A percentile compares a stretch with the other conserved stretches of the same genome.
Evolutionary conservation across 805 yeast genomes (phyloP).

Genomic region (Yarrowia bubula): DNA sequence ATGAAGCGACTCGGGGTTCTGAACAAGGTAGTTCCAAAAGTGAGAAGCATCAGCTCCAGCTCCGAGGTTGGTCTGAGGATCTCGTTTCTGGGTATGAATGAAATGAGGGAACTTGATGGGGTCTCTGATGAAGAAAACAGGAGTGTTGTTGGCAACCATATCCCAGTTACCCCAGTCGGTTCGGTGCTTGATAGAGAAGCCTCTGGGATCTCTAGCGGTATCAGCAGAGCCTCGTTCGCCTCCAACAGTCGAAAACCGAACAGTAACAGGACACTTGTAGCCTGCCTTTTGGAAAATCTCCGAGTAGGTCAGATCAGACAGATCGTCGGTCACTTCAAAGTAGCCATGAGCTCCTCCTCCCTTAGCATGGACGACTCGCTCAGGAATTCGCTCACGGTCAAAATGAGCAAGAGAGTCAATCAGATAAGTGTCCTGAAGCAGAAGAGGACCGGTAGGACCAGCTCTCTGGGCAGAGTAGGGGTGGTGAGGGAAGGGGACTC

Average conservation of each 20-base stretch:
- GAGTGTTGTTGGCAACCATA: conserved; percentile 83
- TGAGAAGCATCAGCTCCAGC: conserved; percentile 55
- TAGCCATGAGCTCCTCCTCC: conserved; percentile 90
- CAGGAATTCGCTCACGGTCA: conserved; percentile 87
- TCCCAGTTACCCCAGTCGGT: conserved; percentile 84
- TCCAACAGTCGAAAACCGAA: conserved; percentile 84
- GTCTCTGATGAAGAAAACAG: conserved; percentile 80
- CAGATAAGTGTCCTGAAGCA: conserved; percentile 77
- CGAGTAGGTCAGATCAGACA: conserved; percentile 67
- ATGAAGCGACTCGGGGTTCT: conserved; percentile 71
- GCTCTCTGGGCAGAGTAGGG: conserved; percentile 47
- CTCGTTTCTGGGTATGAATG: conserved; percentile 85
- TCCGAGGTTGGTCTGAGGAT: conserved; percentile 74
- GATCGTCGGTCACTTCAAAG: conserved; percentile 84
- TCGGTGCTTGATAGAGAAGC: conserved; percentile 74
- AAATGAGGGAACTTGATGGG: conserved; percentile 84
- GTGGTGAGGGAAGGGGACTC: conserved; percentile 28
- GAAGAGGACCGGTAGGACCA: conserved; percentile 72
- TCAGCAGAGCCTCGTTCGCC: conserved; percentile 82
- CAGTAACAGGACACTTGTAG: conserved; percentile 63
- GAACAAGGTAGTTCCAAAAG: conserved; percentile 81
- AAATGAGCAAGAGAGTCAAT: conserved; percentile 82
- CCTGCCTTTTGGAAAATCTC: conserved; percentile 67
- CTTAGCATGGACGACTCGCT: conserved; percentile 90
- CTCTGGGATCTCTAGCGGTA: conserved; percentile 85